A percentile compares a stretch with the other conserved stretches of the same genome.
phyloP scores from a whole-genome alignment of 371 early-diverging fungal genomes.

The Circinella minor region DNA sequence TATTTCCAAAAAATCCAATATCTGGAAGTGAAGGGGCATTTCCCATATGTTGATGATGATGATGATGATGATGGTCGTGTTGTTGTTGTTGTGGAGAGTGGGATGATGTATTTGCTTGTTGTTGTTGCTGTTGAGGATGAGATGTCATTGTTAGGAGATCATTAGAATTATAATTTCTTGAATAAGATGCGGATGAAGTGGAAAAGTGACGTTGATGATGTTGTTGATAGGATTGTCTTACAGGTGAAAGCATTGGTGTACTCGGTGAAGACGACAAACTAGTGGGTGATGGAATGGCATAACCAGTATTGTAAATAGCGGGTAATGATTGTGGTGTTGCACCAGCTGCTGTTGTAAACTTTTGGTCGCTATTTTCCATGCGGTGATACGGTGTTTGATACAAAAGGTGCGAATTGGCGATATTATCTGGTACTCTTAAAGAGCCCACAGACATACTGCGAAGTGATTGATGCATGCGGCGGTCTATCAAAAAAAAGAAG shows the following conservation, averaged over 20 bases:
- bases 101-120: not conserved
- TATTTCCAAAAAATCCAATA: slow-evolving; percentile 1
- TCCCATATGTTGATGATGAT: slow-evolving; percentile 8
- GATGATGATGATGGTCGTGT: not conserved
- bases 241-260: slow-evolving; percentile 48
- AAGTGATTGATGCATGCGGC: slow-evolving; percentile 26
- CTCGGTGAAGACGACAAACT: slow-evolving; percentile 45
- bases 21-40: slow-evolving; percentile 2
- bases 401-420: slow-evolving; percentile 13
- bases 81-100: slow-evolving; percentile 9
- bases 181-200: slow-evolving; percentile 17
- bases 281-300: slow-evolving; percentile 40
- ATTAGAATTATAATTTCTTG: slow-evolving; percentile 15
- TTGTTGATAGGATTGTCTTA: slow-evolving; percentile 33
- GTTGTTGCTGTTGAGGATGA: slow-evolving; percentile 17
- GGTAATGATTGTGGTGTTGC: not conserved
- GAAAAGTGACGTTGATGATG: slow-evolving; percentile 33
- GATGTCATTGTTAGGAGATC: slow-evolving; percentile 9
- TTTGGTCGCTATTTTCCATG: slow-evolving; percentile 29
- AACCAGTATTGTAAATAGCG: slow-evolving; percentile 27
- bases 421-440: slow-evolving; percentile 23
- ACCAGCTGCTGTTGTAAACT: slow-evolving; percentile 7
- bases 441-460: slow-evolving; percentile 54
- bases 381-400: slow-evolving; percentile 22
- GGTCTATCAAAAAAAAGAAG: slow-evolving; percentile 7